Evolutionary conservation across 257 asterid genomes (phyloP), one percentile per base, ranked within the genome.

Genomic region (Forsythia suspensa): DNA sequence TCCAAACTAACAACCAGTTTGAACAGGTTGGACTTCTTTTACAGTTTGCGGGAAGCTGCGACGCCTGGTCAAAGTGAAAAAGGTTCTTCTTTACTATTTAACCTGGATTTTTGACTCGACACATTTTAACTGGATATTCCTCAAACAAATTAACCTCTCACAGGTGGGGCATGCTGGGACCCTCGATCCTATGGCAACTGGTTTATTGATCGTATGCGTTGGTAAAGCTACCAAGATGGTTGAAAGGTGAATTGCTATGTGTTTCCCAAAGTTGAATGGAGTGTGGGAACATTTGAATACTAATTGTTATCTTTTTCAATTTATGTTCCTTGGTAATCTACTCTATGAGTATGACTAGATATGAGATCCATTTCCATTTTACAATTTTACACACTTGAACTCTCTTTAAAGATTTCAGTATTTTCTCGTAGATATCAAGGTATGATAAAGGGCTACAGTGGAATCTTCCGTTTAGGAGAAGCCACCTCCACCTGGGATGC

Each of bases 111-210:
- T 29, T 41, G 73, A 61, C 63, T 59, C 36, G 15, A 10, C 61
- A 21, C n/a, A 43, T 37, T 63, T 55, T 77, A 66, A 68, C 71
- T 61, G 9, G 82, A 73, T 70, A 44, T 57, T 80, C 59, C 71
- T 81, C 73, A 68, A 57, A 36, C 73, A 74, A 76, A 80, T 76
- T 72, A 51, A 4, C 77, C 74, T 67, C 67, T 79, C 72, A n/a
- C 82, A 95, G 99, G 99, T 95, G 44, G 99, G 99, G 38, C 99
- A 95, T 91, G 99, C 99, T 57, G 99, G 99, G 76, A 95, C 99
- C 36, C 91, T 95, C 34, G 99, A 95, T 91, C 99, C 99, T 40
- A 95, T 95, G 99, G 98, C 99, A 21, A 93, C 98, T 66, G 99
- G 99, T 75, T 88, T 95, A 79, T 81, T 95, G 90, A 93, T 95